Percentiles rank a stretch among this genome's conserved stretches.
These are phyloP conservation scores for Saccharomycopsis vini DNA, from an alignment of 805 yeast genomes.

Conservation along the genomic window DNA sequence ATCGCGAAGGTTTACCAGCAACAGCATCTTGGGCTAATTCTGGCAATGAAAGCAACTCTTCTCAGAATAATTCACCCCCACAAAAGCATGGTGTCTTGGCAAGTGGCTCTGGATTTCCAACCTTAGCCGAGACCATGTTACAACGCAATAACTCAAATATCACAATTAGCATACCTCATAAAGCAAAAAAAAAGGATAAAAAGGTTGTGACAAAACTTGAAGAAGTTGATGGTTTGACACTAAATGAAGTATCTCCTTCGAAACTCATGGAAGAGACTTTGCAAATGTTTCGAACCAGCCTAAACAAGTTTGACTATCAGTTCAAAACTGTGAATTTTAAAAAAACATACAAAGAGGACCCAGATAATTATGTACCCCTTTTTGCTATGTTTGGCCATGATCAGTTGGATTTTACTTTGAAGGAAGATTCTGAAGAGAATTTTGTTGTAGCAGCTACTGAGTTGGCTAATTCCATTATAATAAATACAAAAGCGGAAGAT, in stretches of 20 bases:
- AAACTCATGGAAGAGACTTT: constrained; percentile 41
- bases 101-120: constrained; percentile 49
- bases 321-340: constrained; percentile 29
- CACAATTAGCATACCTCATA: constrained; percentile 13
- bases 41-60: too few relatives aligned
- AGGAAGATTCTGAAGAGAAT: too few relatives aligned
- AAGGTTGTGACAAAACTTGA: constrained; percentile 27
- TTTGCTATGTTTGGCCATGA: constrained; percentile 37
- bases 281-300: constrained; percentile 28
- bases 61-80: not conserved
- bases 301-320: constrained; percentile 30
- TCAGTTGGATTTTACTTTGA: too few relatives aligned
- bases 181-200: constrained; percentile 27
- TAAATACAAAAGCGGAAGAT: constrained; percentile 25
- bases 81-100: constrained; percentile 24
- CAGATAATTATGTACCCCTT: constrained; percentile 33
- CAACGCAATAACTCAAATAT: constrained; percentile 28
- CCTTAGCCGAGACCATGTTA: constrained; percentile 40
- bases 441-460: too few relatives aligned
- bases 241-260: constrained; percentile 38
- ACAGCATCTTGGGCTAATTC: constrained; percentile 59
- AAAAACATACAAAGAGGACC: constrained; percentile 20
- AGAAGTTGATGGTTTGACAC: constrained; percentile 40
- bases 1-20: constrained; percentile 48
- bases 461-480: constrained; percentile 30